Evolutionary conservation across 148 eudicot species (phyloP), one percentile per base, ranked within the genome.

Genomic region (Chenopodium quinoa): DNA sequence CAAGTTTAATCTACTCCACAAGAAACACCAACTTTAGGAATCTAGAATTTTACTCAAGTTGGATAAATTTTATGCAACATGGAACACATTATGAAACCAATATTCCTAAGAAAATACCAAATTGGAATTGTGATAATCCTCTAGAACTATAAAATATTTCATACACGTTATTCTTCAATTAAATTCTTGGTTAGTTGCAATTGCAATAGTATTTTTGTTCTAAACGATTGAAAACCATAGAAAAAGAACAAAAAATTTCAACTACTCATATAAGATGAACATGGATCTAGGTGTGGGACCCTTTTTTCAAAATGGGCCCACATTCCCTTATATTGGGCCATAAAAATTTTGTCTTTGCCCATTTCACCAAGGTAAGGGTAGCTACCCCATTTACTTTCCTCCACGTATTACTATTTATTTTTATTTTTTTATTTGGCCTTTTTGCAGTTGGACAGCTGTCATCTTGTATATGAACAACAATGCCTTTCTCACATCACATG

Each of bases 401-500:
- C 84, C 84, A 84, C 81, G 83, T 40, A 40, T 40, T 40, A 40
- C 8, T 40, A 40, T 40, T 40, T 37, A 37, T 40, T 40, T 40
- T 40, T 34, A 37, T 64, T 79, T 40, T 27, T 8, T 64, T 75
- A 22, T n/a, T 12, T 31, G 9, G 14, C 0, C 14, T 74, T 83
- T 74, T 75, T 14, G 23, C 14, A 62, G 70, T 52, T 58, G 81
- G 75, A 58, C 76, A 75, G 63, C 76, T 84, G 78, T 83, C 82
- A 37, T 25, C 1, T 19, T 27, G 62, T 58, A 25, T 31, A 23
- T 47, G 73, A 64, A 48, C 32, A 50, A 27, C 44, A 10, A 2
- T 19, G 5, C 16, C 37, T 32, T 37, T 78, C 76, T 17, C 54
- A 32, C 67, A 32, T 78, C 37, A 83, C 78, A 71, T 83, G 58